Conservation (phyloP, 257 asterid genomes). For the Nicotiana otophora region DNA sequence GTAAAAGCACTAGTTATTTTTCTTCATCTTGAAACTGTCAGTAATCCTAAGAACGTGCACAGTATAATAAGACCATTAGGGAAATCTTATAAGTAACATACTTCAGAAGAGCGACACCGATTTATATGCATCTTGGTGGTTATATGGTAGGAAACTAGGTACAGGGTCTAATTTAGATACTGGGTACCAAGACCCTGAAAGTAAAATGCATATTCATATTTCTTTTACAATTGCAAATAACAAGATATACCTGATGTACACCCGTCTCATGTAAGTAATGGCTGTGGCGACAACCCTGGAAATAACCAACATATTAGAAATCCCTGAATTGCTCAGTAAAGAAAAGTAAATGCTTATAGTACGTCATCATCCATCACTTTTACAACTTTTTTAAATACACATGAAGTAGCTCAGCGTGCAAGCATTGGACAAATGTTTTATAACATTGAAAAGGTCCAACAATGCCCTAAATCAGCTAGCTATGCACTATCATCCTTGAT, state of each 20-base stretch:
- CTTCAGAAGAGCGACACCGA: not conserved
- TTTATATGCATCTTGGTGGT: not conserved
- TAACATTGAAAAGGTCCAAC: not conserved
- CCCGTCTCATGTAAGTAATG: constrained; percentile 89
- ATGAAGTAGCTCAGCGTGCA: not conserved
- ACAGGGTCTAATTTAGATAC: constrained; percentile 68
- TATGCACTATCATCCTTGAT: not conserved
- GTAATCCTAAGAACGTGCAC: not conserved
- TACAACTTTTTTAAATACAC: not conserved
- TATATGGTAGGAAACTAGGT: not conserved
- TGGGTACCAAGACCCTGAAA: not conserved
- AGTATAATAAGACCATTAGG: not conserved
- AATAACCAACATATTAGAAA: constrained; percentile 21
- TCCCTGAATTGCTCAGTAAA: not conserved
- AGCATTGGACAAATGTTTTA: not conserved
- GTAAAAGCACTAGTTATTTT: not conserved
- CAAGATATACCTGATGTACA: constrained; percentile 55
- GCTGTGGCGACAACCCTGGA: constrained; percentile 98
- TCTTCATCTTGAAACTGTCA: not conserved
- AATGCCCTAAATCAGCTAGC: not conserved
- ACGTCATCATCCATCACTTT: not conserved
- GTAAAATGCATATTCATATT: not conserved
- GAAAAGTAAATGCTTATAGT: not conserved
- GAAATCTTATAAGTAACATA: not conserved
- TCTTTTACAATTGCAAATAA: not conserved